Evolutionary conservation across 805 yeast genomes (phyloP), one percentile per base, ranked within the genome.

Genomic region (Danielozyma ontarioensis): DNA sequence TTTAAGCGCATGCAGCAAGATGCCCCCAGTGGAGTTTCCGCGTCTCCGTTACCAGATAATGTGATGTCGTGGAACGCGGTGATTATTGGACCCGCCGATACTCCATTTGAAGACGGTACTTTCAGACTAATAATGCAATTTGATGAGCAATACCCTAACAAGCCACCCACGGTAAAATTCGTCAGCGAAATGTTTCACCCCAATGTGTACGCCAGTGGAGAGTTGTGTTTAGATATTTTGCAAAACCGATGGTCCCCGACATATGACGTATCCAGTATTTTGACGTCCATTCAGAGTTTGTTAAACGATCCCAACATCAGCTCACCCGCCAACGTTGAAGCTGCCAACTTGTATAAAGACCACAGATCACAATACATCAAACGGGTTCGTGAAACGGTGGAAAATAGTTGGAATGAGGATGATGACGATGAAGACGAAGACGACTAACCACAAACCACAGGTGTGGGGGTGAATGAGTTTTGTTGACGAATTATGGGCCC

Each of bases 231-330:
- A 42, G 98, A 93, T 63, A 93, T 93, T 45, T 68, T 93, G 45
- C 98, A 93, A 57, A 93, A 90, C 64, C 73, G 97, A 55, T 93
- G 98, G 98, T 83, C 95, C 17, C 98, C 98, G 10, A 93, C 98
- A 1, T 93, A 90, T 55, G 98, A 93, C 53, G 98, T 93, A 25
- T 88, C 96, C 8, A 87, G 96, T 10, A 90, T 93, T 36, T 70
- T 93, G 47, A 93, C 98, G 1, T 85, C 96, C 17, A 80, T 93
- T 37, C 98, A 93, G 57, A 80, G 89, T 36, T 71, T 93, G 42
- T 69, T 93, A 47, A 93, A 93, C 60, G 98, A 93, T 56, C 98
- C 98, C 13, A 93, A 93, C 56, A 94, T 89, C 30, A 80, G 89
- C 33, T 84, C 96, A 16, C 98, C 98, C 1, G 98, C 98, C 2